Evolutionary conservation across 2,329 filamentous ascomycete genomes (phyloP).

Genomic region (Neurospora crassa): DNA sequence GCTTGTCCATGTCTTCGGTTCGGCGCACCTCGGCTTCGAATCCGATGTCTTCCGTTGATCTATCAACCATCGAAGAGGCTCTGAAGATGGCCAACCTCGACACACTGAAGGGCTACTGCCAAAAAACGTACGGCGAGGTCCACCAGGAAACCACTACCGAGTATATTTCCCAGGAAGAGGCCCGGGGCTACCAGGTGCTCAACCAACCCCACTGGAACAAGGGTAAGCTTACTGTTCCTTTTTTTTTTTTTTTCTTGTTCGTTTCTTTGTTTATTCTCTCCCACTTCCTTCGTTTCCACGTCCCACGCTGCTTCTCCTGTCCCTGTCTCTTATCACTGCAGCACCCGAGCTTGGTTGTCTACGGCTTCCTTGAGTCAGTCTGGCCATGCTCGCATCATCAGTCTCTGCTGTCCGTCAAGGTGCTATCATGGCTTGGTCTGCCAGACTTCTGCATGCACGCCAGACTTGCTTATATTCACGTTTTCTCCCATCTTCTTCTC

Average conservation of each 20-base stretch:
- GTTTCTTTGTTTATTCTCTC: no score
- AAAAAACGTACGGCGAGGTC: conserved; percentile 46
- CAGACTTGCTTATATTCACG: background rate
- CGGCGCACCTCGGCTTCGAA: conserved; percentile 43
- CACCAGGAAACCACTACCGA: conserved; percentile 44
- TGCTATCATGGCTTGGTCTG: background rate
- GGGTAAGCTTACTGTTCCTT: conserved; percentile 33
- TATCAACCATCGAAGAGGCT: conserved; percentile 45
- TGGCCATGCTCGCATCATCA: background rate
- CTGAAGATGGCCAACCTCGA: conserved; percentile 53
- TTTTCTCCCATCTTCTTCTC: background rate
- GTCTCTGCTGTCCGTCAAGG: background rate
- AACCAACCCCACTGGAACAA: conserved; percentile 57
- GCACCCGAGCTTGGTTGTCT: background rate
- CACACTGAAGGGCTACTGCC: conserved; percentile 49
- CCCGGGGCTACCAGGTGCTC: conserved; percentile 52
- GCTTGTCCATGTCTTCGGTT: conserved; percentile 38
- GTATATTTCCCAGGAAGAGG: conserved; percentile 41
- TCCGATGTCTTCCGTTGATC: conserved; percentile 47
- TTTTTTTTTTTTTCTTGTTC: background rate
- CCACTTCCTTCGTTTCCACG: background rate
- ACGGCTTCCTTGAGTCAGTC: background rate
- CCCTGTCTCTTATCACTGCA: background rate
- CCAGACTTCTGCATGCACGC: background rate
- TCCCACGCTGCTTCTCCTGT: background rate